Evolutionary conservation across 768 basidiomycete species (phyloP), one percentile per base, ranked within the genome.

Genomic region (Pulveroboletus ravenelii): DNA sequence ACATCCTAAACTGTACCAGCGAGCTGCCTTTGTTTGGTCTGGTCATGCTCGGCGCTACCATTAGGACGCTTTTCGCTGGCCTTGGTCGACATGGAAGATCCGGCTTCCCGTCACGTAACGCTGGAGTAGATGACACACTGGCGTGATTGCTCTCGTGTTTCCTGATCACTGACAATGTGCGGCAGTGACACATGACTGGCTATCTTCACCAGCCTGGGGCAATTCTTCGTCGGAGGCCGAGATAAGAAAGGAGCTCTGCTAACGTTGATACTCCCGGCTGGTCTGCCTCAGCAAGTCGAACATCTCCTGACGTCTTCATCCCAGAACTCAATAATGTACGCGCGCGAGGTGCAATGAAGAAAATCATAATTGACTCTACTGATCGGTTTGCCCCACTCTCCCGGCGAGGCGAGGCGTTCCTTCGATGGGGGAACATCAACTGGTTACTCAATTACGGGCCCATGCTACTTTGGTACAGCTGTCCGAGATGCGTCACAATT

Each of bases 401-500:
- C 85, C 7, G 87, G 85, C n/a, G 87, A 89, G 67, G 74, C 78
- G 12, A 67, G 81, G 23, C 67, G 64, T 3, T 49, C 67, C 17
- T 39, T 62, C 18, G 56, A 50, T 32, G 35, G 76, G 9, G 88
- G 85, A 63, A 86, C 48, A 82, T 82, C 6, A 72, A 89, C 18
- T 89, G 84, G 86, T 85, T 84, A n/a, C 69, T 89, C 45, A 79
- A 84, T 60, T 79, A 84, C 58, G 80, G 85, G 41, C 73, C 78
- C 7, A 82, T 84, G 69, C 69, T 89, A 18, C 69, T 89, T 32
- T 90, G 87, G 86, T 80, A 85, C 63, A 77, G 77, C 18, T 90
- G 87, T 59, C 71, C 84, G 47, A 79, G 78, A 44, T 84, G 74
- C 79, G 80, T 38, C 42, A 57, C 14, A 73, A 75, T 45, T 61